These are phyloP conservation scores for Malus hybrid DNA, from an alignment of 331 rosid genomes.

Conservation along the genomic window DNA sequence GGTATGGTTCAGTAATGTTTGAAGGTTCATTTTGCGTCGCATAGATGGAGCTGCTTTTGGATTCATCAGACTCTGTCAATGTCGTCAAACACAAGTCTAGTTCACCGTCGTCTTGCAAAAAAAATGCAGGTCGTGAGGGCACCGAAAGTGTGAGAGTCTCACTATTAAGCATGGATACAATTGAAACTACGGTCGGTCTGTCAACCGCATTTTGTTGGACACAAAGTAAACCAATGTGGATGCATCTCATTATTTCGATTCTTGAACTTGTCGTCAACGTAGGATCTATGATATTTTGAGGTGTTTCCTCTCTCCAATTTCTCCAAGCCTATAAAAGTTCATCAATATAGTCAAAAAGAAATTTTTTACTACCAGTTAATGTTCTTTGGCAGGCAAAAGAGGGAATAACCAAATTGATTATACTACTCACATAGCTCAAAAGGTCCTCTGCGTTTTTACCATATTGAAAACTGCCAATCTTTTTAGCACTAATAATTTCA, in stretches of 20 bases:
- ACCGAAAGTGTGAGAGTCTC: constrained; percentile 18
- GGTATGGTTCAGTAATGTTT: constrained; percentile 5
- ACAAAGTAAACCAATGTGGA: constrained; percentile 38
- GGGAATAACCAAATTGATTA: neutral
- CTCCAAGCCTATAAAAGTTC: constrained; percentile 25
- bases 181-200: constrained; percentile 33
- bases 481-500: neutral
- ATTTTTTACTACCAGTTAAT: neutral
- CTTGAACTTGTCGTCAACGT: neutral
- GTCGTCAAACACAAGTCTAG: neutral
- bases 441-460: neutral
- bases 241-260: constrained; percentile 35
- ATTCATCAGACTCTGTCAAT: neutral
- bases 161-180: constrained; percentile 29
- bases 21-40: constrained; percentile 10
- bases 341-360: neutral
- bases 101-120: neutral
- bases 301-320: constrained; percentile 25
- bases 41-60: neutral
- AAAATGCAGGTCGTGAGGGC: constrained; percentile 31
- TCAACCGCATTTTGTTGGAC: constrained; percentile 32
- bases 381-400: neutral
- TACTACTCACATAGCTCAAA: neutral
- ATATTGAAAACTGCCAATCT: neutral
- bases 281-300: constrained; percentile 23